A percentile compares a stretch with the other conserved stretches of the same genome.
Conservation (phyloP, 495 filamentous ascomycete species). For the Trichoderma parareesei region DNA sequence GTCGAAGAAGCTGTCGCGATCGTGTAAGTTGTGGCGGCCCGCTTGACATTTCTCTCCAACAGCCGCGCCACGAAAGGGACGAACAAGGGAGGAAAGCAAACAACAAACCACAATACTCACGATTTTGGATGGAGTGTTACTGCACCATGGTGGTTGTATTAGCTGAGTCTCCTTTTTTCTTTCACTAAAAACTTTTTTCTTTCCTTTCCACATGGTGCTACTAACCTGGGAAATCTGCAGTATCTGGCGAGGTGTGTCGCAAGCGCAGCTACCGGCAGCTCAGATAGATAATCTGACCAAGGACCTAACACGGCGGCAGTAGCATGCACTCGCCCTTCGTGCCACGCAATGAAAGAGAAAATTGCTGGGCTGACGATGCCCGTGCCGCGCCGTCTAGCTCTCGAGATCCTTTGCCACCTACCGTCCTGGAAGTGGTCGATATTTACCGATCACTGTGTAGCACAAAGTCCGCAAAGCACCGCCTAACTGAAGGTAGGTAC, state of each 20-base stretch:
- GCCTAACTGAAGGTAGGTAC: not conserved
- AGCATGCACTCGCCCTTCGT: not conserved
- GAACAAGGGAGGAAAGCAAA: not conserved
- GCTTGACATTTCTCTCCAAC: too few species aligned
- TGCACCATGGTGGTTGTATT: not conserved
- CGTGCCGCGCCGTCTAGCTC: not conserved
- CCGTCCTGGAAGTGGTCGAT: not conserved
- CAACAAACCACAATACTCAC: not conserved
- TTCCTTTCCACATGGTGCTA: not conserved
- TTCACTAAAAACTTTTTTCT: not conserved
- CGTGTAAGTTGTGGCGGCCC: too few species aligned
- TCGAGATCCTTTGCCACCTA: not conserved
- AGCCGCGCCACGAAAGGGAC: too few species aligned
- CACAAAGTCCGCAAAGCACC: too few species aligned
- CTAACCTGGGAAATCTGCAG: not conserved
- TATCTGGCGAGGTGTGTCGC: not conserved
- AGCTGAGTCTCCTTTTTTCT: conserved; percentile 3
- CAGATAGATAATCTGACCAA: not conserved
- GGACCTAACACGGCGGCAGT: not conserved
- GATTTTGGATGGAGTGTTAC: not conserved
- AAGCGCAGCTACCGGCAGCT: not conserved
- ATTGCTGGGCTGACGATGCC: not conserved
- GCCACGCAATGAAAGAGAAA: not conserved
- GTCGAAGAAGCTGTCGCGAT: too few species aligned
- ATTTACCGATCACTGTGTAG: too few species aligned